Percentiles rank a stretch among this genome's conserved stretches.
These are phyloP conservation scores for Verticillium alfalfae DNA, from an alignment of 2,329 filamentous ascomycete species.

Conservation along the genomic window DNA sequence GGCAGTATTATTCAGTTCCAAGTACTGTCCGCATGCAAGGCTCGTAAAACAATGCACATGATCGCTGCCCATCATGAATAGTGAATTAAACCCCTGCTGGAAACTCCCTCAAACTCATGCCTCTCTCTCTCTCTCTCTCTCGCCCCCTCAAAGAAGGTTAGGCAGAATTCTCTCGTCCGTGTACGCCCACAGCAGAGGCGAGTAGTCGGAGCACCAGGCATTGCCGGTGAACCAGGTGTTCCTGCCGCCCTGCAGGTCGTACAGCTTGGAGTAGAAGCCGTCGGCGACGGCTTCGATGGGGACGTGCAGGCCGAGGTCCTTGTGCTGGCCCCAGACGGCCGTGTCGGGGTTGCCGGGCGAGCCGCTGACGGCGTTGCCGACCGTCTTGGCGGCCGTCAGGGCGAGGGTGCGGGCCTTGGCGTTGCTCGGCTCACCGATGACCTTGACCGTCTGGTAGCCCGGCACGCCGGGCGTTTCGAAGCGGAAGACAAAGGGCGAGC, in stretches of 20 bases:
- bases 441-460: slow-evolving; percentile 12
- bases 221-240: neutral
- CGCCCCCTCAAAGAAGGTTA: neutral
- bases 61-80: no score
- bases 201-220: slow-evolving; percentile 7
- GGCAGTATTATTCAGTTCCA: no score
- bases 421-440: slow-evolving; percentile 10
- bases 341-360: neutral
- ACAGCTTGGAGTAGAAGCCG: slow-evolving; percentile 8
- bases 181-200: slow-evolving; percentile 10
- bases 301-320: neutral
- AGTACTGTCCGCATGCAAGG: no score
- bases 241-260: slow-evolving; percentile 4
- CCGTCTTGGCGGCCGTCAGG: neutral
- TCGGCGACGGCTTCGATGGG: slow-evolving; percentile 4
- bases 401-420: slow-evolving; percentile 3
- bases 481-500: slow-evolving; percentile 11
- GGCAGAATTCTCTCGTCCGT: slow-evolving; percentile 8
- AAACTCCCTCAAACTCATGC: neutral
- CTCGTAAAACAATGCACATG: no score
- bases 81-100: no score
- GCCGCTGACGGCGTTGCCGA: neutral
- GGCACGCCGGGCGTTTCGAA: slow-evolving; percentile 12
- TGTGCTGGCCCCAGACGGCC: neutral
- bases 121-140: neutral